Conservation (phyloP, 106 monocot species). For the Gastrodia elata region DNA sequence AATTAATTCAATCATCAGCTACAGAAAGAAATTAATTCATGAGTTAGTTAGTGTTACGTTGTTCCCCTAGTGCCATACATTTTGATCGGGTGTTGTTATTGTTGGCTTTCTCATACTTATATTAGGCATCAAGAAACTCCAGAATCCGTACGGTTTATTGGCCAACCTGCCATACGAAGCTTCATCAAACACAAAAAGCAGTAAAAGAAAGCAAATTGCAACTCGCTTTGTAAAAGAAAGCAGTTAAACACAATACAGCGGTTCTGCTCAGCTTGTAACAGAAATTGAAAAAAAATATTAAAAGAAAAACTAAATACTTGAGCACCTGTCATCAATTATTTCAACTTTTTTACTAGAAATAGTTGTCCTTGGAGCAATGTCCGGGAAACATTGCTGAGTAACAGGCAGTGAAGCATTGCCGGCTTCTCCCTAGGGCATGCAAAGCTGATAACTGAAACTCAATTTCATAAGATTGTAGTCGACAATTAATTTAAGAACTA, state of each 20-base stretch:
- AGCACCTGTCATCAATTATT: conserved; percentile 37
- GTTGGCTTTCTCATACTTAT: conserved; percentile 33
- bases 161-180: conserved; percentile 19
- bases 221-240: neutral
- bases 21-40: neutral
- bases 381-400: conserved; percentile 15
- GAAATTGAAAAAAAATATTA: neutral
- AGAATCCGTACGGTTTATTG: conserved; percentile 44
- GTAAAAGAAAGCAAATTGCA: neutral
- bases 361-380: conserved; percentile 12
- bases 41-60: neutral
- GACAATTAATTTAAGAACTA: neutral
- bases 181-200: conserved; percentile 3
- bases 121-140: conserved; percentile 59
- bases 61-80: conserved; percentile 27
- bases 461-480: neutral
- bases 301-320: conserved; percentile 6
- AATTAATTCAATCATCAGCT: conserved; percentile 1
- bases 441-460: neutral
- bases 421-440: conserved; percentile 29
- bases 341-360: conserved; percentile 17
- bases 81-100: conserved; percentile 16
- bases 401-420: conserved; percentile 21
- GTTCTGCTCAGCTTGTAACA: neutral
- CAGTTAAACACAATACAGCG: neutral